Evolutionary conservation across 2,329 filamentous ascomycete species (phyloP), one percentile per base, ranked within the genome.

Genomic region (Trichoderma asperellum): DNA sequence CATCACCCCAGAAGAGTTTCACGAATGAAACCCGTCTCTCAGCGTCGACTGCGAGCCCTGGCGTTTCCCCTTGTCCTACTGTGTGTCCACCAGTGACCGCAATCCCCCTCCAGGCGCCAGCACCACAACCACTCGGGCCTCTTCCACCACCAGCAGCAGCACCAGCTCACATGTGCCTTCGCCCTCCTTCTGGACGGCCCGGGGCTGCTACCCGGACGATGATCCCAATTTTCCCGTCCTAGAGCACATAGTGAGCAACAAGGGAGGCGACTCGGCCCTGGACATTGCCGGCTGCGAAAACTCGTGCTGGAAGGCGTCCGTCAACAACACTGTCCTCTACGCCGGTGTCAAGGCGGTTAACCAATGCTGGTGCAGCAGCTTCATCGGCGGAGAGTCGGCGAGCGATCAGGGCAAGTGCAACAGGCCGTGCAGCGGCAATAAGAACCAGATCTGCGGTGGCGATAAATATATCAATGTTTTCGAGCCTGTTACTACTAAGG

Each of bases 281-380:
- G 11, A 37, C 12, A 61, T 67, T 34, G n/a, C 37, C 16, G 37
- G 24, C 47, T 70, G 68, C 34, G 55, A 66, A 56, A 40, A 55
- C 55, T 61, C n/a, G 61, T 70, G 68, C 56, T 67, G 60, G 68
- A 47, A 65, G 35, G 52, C 60, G 34, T 69, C 60, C 35, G 37
- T 43, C 37, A 43, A 63, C 49, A 37, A 59, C 55, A 66, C 65
- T 37, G 53, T 68, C 55, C 59, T 71, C 49, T 71, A 43, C 60
- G 68, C 71, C 14, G 70, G 72, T 49, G 43, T 29, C 24, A 61
- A 71, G 67, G 35, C 59, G n/a, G 71, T 70, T 49, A 73, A 73
- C 52, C 62, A 73, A 53, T 71, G 72, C 64, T 72, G 71, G 70
- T 73, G 72, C 63, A 69, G 70, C 27, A 70, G 60, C 56, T 72